Percentiles rank a stretch among this genome's conserved stretches.
Evolutionary conservation across 495 filamentous ascomycete genomes (phyloP).

Genomic region (Penicillium simplicissimum): DNA sequence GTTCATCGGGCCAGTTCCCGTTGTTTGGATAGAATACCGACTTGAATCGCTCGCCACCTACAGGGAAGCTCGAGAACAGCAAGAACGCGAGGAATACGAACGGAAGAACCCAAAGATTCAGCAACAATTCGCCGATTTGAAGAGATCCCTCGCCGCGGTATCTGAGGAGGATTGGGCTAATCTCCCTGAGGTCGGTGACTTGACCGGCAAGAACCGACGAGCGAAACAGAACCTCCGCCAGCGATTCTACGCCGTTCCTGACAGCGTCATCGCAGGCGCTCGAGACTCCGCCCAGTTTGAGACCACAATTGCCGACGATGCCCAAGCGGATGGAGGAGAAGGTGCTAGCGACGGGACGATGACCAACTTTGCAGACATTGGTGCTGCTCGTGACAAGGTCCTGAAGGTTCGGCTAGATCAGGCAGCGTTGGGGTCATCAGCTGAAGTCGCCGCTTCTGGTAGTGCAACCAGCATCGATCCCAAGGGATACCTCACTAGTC

Average conservation of each 20-base stretch:
- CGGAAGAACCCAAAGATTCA: conserved; percentile 97
- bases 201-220: conserved; percentile 89
- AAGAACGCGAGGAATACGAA: conserved; percentile 93
- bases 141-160: conserved; percentile 81
- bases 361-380: conserved; percentile 98
- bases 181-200: conserved; percentile 91
- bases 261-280: conserved; percentile 90
- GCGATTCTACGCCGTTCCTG: conserved; percentile 93
- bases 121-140: conserved; percentile 96
- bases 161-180: conserved; percentile 97
- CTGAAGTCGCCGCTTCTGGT: conserved; percentile 64
- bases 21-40: conserved; percentile 86
- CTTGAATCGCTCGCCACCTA: conserved; percentile 61
- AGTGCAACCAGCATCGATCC: conserved; percentile 92
- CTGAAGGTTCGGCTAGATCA: conserved; percentile 89
- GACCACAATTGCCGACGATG: conserved; percentile 78
- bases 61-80: conserved; percentile 93
- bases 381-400: conserved; percentile 90
- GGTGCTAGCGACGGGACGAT: conserved; percentile 76
- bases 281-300: conserved; percentile 78
- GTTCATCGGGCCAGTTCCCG: conserved; percentile 64
- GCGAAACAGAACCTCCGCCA: conserved; percentile 78
- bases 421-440: conserved; percentile 69
- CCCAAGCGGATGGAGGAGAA: conserved; percentile 44
- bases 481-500: conserved; percentile 90